These are phyloP conservation scores for Porpolomopsis calyptriformis DNA, from an alignment of 768 basidiomycete species.

Conservation along the genomic window DNA sequence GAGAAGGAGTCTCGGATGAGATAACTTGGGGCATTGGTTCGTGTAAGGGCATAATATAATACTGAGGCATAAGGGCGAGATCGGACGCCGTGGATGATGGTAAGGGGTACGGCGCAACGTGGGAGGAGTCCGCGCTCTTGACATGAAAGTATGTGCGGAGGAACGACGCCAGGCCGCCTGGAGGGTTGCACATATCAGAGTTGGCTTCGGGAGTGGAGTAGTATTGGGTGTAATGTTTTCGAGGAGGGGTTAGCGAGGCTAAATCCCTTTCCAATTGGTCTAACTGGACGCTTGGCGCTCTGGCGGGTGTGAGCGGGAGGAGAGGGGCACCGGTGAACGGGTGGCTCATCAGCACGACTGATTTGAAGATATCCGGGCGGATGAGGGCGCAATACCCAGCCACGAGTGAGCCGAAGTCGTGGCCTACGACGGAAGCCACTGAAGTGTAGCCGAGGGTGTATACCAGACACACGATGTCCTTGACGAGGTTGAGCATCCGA, in stretches of 20 bases:
- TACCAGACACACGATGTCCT: conserved; percentile 43
- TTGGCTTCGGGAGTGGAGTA: conserved; percentile 38
- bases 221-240: conserved; percentile 49
- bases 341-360: conserved; percentile 49
- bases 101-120: conserved; percentile 32
- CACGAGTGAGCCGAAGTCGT: conserved; percentile 48
- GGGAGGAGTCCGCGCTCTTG: conserved; percentile 46
- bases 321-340: conserved; percentile 40
- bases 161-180: conserved; percentile 36
- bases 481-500: conserved; percentile 38
- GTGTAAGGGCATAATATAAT: conserved; percentile 51
- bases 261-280: conserved; percentile 19
- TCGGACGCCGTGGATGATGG: conserved; percentile 21
- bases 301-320: conserved; percentile 12
- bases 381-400: conserved; percentile 45
- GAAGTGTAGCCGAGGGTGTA: conserved; percentile 38
- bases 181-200: conserved; percentile 31
- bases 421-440: conserved; percentile 44
- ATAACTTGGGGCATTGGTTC: conserved; percentile 44
- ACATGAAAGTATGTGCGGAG: conserved; percentile 46
- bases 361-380: conserved; percentile 44
- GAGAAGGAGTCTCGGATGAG: conserved; percentile 22
- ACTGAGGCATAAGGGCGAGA: conserved; percentile 38
- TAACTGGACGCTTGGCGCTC: conserved; percentile 5
- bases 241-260: conserved; percentile 34